Evolutionary conservation across 768 basidiomycete species (phyloP), one percentile per base, ranked within the genome.

Genomic region (Albatrellus ellisii): DNA sequence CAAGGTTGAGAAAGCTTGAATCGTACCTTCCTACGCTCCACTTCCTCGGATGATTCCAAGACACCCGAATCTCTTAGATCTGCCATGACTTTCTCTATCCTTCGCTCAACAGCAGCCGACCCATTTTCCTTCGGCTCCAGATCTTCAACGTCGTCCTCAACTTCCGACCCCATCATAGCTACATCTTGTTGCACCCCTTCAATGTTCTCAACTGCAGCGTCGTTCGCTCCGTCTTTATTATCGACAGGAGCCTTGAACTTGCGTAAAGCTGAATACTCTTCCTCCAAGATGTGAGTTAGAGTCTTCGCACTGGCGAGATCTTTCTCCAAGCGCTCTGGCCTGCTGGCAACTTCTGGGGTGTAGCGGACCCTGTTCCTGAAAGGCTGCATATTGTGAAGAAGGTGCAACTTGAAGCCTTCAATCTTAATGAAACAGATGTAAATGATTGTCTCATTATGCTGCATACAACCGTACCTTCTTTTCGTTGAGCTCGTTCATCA

Each of bases 341-440:
- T 72, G 58, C 78, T 85, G 17, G 88, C 78, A 17, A 83, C 72
- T 53, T 88, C 79, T 18, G 92, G 89, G 4, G 92, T 74, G 52
- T 75, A 77, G 36, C 89, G 80, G 44, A 87, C 63, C 49, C 79
- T 71, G 53, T 81, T 83, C 43, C 77, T 71, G 62, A 84, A 85
- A 24, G 87, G 81, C 48, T 75, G 79, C 36, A 72, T 66, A 54
- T 77, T 84, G 57, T 86, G 87, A 26, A 82, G 75, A 52, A 91
- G 82, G 60, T 94, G 90, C 39, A 95, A 67, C 55, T 89, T 92
- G 69, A 97, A 95, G 43, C 83, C 86, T 57, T 92, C 88, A 56
- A 97, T 87, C 91, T 95, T 52, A 18, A 36, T 36, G 41, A 21
- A 11, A 7, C 26, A 10, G 22, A 11, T 18, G n/a, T 31, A 31